A percentile compares a stretch with the other conserved stretches of the same genome.
Evolutionary conservation across 2,329 filamentous ascomycete genomes (phyloP).

Genomic region (Alternaria tenuissima): DNA sequence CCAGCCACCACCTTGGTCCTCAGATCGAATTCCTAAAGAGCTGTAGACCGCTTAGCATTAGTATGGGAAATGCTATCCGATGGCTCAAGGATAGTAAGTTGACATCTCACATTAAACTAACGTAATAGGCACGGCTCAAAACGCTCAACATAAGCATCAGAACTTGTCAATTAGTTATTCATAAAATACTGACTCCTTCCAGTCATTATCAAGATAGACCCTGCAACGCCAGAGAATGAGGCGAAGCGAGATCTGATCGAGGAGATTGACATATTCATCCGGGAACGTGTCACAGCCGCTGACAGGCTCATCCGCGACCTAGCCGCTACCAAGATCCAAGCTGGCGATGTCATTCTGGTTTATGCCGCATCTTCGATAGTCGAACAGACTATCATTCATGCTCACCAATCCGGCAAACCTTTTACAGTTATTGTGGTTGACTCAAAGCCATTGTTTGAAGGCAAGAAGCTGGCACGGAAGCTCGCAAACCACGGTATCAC

Average conservation of each 20-base stretch:
- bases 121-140: not conserved
- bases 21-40: constrained; percentile 95
- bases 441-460: constrained; percentile 74
- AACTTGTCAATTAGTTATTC: not conserved
- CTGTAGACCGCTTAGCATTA: constrained; percentile 94
- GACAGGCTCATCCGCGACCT: constrained; percentile 84
- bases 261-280: constrained; percentile 87
- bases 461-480: constrained; percentile 73
- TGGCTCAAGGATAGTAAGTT: constrained; percentile 77
- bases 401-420: constrained; percentile 71
- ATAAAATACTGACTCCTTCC: constrained; percentile 6
- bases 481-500: constrained; percentile 75
- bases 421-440: constrained; percentile 90
- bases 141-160: not conserved
- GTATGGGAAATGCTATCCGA: constrained; percentile 95
- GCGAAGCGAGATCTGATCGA: constrained; percentile 82
- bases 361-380: constrained; percentile 88
- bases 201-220: constrained; percentile 88
- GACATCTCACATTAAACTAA: not conserved
- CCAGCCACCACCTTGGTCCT: constrained; percentile 86
- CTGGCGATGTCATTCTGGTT: constrained; percentile 84
- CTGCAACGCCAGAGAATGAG: constrained; percentile 79
- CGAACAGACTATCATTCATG: constrained; percentile 79
- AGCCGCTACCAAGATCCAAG: constrained; percentile 76
- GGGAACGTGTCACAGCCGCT: constrained; percentile 86